Conservation (phyloP, 1,284 basidiomycete genomes). For the Rhodotorula sp. region DNA sequence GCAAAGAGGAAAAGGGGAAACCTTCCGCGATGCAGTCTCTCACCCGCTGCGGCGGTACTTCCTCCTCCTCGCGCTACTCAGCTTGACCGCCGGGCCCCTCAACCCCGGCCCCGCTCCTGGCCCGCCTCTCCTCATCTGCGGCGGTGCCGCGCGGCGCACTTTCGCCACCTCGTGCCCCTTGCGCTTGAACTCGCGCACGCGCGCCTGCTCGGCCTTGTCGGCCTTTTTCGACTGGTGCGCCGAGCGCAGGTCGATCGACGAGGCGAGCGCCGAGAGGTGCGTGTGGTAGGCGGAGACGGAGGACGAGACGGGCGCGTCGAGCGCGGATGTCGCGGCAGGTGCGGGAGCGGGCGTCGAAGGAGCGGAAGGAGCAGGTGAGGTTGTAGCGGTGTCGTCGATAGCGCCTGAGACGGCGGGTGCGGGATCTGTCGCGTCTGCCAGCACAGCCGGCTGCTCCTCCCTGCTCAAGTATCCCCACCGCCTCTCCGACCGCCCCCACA, state of each 20-base stretch:
- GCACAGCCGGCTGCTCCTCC: neutral
- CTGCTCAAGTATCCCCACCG: slow-evolving; percentile 16
- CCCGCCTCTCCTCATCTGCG: neutral
- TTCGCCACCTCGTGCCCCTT: slow-evolving; percentile 24
- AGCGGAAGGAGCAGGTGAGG: neutral
- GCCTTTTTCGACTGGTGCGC: slow-evolving; percentile 43
- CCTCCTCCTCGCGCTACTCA: slow-evolving; percentile 24
- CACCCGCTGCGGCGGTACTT: slow-evolving; percentile 17
- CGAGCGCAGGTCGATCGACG: slow-evolving; percentile 32
- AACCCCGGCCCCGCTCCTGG: neutral
- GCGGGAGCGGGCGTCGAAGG: neutral
- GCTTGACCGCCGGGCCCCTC: slow-evolving; percentile 17
- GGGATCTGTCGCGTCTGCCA: no score
- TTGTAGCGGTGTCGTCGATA: neutral
- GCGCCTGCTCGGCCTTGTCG: slow-evolving; percentile 31
- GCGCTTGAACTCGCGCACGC: slow-evolving; percentile 37
- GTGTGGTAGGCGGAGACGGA: slow-evolving; percentile 7
- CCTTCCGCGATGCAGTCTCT: neutral
- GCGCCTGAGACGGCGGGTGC: neutral
- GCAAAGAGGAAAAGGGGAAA: no score
- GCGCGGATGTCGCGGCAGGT: neutral
- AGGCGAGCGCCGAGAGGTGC: slow-evolving; percentile 14
- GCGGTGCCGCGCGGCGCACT: slow-evolving; percentile 2
- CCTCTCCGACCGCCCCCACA: slow-evolving; percentile 12
- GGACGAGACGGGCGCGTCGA: slow-evolving; percentile 8